Conservation (phyloP, 75 land plant species). For the Larix kaempferi region DNA sequence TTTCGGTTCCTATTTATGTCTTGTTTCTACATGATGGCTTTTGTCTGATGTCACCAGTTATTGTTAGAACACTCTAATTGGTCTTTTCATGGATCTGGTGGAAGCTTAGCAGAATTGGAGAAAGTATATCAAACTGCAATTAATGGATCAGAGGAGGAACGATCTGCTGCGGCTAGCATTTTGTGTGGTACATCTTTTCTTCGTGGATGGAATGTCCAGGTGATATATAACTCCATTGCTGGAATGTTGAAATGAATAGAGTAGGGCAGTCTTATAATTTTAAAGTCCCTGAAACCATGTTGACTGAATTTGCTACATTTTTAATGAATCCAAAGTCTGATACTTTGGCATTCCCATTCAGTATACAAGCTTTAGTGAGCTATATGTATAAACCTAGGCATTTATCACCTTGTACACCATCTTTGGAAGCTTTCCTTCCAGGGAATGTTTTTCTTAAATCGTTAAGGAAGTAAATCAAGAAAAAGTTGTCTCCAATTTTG, state of each 20-base stretch:
- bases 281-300: too few relatives aligned
- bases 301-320: background rate
- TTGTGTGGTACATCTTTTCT: constrained; percentile 88
- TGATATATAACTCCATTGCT: constrained; percentile 8
- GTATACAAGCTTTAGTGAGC: too few relatives aligned
- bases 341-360: background rate
- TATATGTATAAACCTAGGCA: too few relatives aligned
- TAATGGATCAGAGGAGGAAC: constrained; percentile 77
- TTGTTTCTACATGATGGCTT: background rate
- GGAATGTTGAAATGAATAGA: too few relatives aligned
- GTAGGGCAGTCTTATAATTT: too few relatives aligned
- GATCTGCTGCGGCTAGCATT: constrained; percentile 74
- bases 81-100: constrained; percentile 38
- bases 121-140: constrained; percentile 71
- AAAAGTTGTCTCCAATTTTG: too few relatives aligned
- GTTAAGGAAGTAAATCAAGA: too few relatives aligned
- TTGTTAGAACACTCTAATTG: background rate
- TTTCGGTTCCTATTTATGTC: background rate
- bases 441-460: too few relatives aligned
- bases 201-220: constrained; percentile 95
- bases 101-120: constrained; percentile 92
- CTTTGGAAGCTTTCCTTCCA: too few relatives aligned
- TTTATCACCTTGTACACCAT: too few relatives aligned
- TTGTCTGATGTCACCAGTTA: constrained; percentile 10
- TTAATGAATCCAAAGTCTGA: background rate